Percentiles rank a stretch among this genome's conserved stretches.
Evolutionary conservation across 2,329 filamentous ascomycete species (phyloP).

Genomic region (Colletotrichum shisoi): DNA sequence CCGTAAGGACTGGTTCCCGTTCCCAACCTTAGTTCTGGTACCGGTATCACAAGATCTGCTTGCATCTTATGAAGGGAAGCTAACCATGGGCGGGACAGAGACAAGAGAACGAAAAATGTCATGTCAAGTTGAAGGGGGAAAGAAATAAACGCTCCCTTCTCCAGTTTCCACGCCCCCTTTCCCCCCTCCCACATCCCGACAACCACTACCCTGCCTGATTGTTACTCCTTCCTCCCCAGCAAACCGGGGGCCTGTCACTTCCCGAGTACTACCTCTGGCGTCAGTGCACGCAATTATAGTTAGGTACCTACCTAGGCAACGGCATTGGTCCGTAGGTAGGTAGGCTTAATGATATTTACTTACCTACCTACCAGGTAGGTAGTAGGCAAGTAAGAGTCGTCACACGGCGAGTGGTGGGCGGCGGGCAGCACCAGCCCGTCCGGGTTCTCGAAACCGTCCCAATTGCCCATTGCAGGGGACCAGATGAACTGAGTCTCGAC

Average conservation of each 20-base stretch:
- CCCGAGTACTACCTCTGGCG: not conserved
- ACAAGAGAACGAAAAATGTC: not conserved
- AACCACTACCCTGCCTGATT: not conserved
- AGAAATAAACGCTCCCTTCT: not conserved
- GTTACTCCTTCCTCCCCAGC: not conserved
- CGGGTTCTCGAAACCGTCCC: not conserved
- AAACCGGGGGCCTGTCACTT: not conserved
- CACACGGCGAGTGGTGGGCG: conserved; percentile 5
- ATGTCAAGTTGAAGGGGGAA: not conserved
- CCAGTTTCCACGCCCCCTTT: too few species aligned
- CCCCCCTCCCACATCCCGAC: conserved; percentile 10
- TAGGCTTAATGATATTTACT: too few species aligned
- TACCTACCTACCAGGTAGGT: too few species aligned
- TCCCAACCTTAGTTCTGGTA: too few species aligned
- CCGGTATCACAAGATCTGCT: too few species aligned
- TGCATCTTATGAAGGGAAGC: too few species aligned
- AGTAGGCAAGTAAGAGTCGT: not conserved
- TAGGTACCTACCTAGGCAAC: not conserved
- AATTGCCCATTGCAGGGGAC: not conserved
- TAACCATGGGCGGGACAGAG: too few species aligned
- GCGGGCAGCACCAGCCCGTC: not conserved
- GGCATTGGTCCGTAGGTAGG: not conserved
- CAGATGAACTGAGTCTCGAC: not conserved
- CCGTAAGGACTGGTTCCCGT: too few species aligned
- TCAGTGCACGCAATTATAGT: not conserved